Evolutionary conservation across 2,329 filamentous ascomycete species (phyloP), one percentile per base, ranked within the genome.

Genomic region (Penicillium glabrum): DNA sequence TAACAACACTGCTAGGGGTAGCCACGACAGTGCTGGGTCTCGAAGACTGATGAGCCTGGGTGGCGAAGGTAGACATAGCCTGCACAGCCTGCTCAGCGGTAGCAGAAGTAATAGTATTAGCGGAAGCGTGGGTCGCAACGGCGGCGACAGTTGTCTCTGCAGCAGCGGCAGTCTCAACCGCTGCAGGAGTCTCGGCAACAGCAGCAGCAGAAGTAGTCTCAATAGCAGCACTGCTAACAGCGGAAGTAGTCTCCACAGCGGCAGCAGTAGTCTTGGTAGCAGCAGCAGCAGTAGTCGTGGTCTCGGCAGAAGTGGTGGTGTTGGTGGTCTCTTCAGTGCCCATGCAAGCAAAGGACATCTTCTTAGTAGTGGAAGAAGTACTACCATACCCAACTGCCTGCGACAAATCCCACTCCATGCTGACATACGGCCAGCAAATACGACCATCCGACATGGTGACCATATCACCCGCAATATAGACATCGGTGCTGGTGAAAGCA

Each of bases 381-480:
- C 37, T 49, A 11, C 37, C 45, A 51, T 57, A 58, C 10, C 48
- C 59, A n/a, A 69, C 67, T 3, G 64, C 61, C 61, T 75, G 67
- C 1, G 75, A 74, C 7, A 78, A 62, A 58, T 76, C 73, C 75
- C 76, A 78, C 3, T 68, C 69, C 53, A 74, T 70, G 50, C 71
- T 74, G 26, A 77, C 64, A 60, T 78, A 77, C 24, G 75, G 69
- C 51, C 75, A 87, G 77, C 85, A 87, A 63, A 87, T 77, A 47
- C 81, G 82, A n/a, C 60, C 62, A 58, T 85, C 82, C n/a, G 72
- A 63, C 46, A 48, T 48, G 31, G 82, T 85, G 11, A 84, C 83
- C 78, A 87, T 85, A 64, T 87, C 85, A 39, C 85, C 85, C 8
- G 84, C 82, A 46, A 87, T 82, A 63, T 78, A 84, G n/a, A 81